Evolutionary conservation across 441 rosid species (phyloP), one percentile per base, ranked within the genome.

Genomic region (Erodium chrysanthum): DNA sequence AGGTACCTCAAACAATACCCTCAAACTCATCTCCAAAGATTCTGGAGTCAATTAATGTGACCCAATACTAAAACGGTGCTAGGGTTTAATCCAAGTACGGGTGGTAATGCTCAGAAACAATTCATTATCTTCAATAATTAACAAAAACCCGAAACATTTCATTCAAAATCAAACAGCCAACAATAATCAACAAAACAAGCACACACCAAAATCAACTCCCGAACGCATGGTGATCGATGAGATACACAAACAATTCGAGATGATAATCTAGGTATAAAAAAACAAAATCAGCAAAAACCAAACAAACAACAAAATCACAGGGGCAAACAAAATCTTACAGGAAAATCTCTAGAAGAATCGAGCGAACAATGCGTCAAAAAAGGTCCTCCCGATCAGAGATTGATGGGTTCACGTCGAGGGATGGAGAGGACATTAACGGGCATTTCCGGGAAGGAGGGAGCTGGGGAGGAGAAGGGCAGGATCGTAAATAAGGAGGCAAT

Each of bases 401-500:
- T 62, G 58, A 73, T 61, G 59, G 31, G 11, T 35, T 15, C 14
- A 56, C n/a, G 66, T 17, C 15, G 48, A 18, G 17, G 17, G 33
- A 69, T 40, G 56, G 66, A 18, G 67, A 54, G 71, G 69, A 70
- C 61, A 48, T 21, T 75, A 78, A 72, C 70, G 75, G 79, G 64
- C 80, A 80, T 75, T 14, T 79, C 25, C 35, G 5, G 35, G 35
- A 5, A 29, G 35, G 35, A 29, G 35, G 66, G 27, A 18, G 65
- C 8, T 20, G 65, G 58, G 48, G 5, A 48, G 66, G 27, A n/a
- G 65, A 9, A 10, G 65, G 58, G 75, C 50, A 70, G 71, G 84
- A 73, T 80, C 85, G 80, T 75, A 71, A 76, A 76, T 42, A 65
- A 29, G 33, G 71, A 7, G 65, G 29, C 2, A 75, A 75, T 46